Base-by-base conservation (phyloP, 202 grass and related monocot genomes). In the Eragrostis tef region DNA sequence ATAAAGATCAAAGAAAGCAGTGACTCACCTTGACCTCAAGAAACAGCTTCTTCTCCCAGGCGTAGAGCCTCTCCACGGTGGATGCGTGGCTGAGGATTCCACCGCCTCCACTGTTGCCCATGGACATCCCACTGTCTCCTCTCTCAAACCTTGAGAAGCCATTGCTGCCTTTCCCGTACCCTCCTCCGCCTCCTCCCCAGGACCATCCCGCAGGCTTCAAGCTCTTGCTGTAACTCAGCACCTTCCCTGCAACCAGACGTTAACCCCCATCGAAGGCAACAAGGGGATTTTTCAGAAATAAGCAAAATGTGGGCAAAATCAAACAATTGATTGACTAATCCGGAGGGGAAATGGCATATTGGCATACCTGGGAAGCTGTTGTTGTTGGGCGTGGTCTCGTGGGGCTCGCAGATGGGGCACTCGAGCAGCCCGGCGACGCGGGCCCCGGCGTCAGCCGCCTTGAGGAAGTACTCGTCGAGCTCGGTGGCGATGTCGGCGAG, bases 391-490 rank as follows among this genome's bases (percentile, higher is more conserved):
- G 70, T 61, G 52, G 74, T 56, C 79, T 73, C 9, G 16, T 91
- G 81, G n/a, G 92, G 86, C 25, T 94, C 92, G 69, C 90, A 88
- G 85, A 90, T 90, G 11, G 90, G 92, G 6, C 90, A 90, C 85
- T 98, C 95, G 64, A 98, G 87, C 27, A 93, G 84, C n/a, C 78
- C 80, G 5, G 95, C 87, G 62, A 98, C 95, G 52, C 88, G 86
- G 20, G 77, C 75, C 43, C 95, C 95, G 34, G 92, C 86, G 13
- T 98, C 95, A 11, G 92, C 87, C 3, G 95, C 92, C 86, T 98
- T 98, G 79, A 98, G 92, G 83, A 98, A 98, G 93, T 98, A 98
- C 79, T 98, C 95, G 39, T 98, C 95, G 6, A 98, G 90, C 67
- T 98, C 95, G 65, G 91, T 91, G 21, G 90, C 90, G 64, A 98